Percentiles rank a stretch among this genome's conserved stretches.
These are phyloP conservation scores for Trichocladium antarcticum DNA, from an alignment of 495 filamentous ascomycete genomes.

Conservation along the genomic window DNA sequence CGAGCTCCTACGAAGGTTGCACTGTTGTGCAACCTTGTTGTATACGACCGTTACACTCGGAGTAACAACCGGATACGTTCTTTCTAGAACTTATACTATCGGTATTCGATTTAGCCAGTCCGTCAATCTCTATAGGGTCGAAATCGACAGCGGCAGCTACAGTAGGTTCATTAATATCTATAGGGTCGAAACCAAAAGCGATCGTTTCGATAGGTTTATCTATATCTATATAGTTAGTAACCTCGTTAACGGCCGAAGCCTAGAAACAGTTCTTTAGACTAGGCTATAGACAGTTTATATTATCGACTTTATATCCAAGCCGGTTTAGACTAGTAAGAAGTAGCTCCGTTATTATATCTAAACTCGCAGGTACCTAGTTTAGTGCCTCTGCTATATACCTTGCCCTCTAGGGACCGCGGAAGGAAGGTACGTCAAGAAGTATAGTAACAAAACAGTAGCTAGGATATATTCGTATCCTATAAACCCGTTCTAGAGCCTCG, in stretches of 20 bases:
- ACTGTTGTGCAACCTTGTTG: too few relatives aligned
- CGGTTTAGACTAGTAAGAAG: background rate
- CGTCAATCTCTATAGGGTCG: slow-evolving; percentile 8
- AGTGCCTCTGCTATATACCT: background rate
- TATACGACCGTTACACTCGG: too few relatives aligned
- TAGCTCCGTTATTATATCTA: background rate
- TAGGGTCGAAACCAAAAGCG: slow-evolving; percentile 4
- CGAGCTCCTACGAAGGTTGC: too few relatives aligned
- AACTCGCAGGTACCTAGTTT: background rate
- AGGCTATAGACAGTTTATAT: background rate
- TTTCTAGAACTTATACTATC: too few relatives aligned
- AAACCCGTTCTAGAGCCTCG: background rate
- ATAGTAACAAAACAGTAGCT: background rate
- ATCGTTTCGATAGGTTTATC: background rate
- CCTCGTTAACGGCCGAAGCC: slow-evolving; percentile 5
- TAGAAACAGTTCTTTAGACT: background rate
- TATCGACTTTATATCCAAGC: background rate
- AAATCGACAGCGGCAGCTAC: background rate
- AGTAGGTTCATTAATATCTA: slow-evolving; percentile 5
- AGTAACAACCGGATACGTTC: too few relatives aligned
- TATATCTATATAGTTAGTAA: slow-evolving; percentile 2
- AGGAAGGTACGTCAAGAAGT: background rate
- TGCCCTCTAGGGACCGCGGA: background rate
- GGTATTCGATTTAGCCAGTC: slow-evolving; percentile 2
- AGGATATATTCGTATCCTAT: background rate